Percentiles rank a stretch among this genome's conserved stretches.
phyloP scores from a whole-genome alignment of 345 rosid species.

The Populus ilicifolia region DNA sequence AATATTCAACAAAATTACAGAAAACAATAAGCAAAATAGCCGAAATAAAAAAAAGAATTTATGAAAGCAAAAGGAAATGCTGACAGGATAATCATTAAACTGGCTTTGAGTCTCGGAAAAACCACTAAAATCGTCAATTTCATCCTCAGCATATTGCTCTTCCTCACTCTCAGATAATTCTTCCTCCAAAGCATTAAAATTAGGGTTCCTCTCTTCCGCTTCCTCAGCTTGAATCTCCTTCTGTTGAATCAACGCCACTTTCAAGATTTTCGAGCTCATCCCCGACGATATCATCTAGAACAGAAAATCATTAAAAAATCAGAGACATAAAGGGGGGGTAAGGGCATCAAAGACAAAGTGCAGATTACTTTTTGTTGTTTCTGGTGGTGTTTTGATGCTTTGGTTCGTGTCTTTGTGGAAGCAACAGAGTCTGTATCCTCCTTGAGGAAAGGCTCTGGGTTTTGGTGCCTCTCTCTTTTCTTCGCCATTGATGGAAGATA shows the following conservation, averaged over 20 bases:
- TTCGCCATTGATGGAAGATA: slow-evolving; percentile 26
- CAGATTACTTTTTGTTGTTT: slow-evolving; percentile 39
- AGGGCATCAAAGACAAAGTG: background rate
- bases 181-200: slow-evolving; percentile 34
- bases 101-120: slow-evolving; percentile 57
- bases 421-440: slow-evolving; percentile 39
- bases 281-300: slow-evolving; percentile 58
- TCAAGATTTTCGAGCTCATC: slow-evolving; percentile 77
- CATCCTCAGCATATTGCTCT: slow-evolving; percentile 42
- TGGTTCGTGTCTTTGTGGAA: slow-evolving; percentile 58
- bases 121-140: slow-evolving; percentile 60
- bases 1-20: background rate
- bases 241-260: slow-evolving; percentile 77
- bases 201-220: slow-evolving; percentile 32
- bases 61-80: background rate
- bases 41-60: background rate
- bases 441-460: slow-evolving; percentile 58
- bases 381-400: slow-evolving; percentile 64
- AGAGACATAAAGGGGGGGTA: background rate
- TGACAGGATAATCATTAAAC: slow-evolving; percentile 51
- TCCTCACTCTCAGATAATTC: slow-evolving; percentile 22
- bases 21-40: background rate
- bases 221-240: slow-evolving; percentile 72
- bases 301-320: background rate
- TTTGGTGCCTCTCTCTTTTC: slow-evolving; percentile 61